Evolutionary conservation across 352 stramenopile genomes (phyloP), one percentile per base, ranked within the genome.

Genomic region (Pythium brassicae): DNA sequence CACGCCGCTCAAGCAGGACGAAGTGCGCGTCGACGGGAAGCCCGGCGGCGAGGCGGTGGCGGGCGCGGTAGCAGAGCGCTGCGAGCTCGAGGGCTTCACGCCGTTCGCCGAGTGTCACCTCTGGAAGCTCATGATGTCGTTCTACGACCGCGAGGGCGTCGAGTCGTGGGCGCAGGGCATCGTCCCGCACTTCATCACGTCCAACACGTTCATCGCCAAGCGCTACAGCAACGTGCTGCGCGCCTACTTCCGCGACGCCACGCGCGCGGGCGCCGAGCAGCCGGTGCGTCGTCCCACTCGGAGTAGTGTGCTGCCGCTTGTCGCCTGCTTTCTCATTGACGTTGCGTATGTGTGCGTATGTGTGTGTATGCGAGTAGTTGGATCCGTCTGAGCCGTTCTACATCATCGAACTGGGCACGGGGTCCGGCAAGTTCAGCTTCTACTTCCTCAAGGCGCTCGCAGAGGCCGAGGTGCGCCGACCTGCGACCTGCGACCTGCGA

Each of bases 171-270:
- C 83, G 12, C 76, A 97, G 54, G 92, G 91, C 47, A 97, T 98
- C 48, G 94, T 98, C 42, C 94, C 94, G 26, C 92, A 98, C 74
- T 98, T 98, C 59, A 97, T 98, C 66, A 97, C 92, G 27, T 98
- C 87, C 63, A 98, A 98, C 62, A 86, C 83, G 11, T 98, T 98
- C 71, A 98, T 98, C 56, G 92, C 87, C 39, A 90, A 92, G 55
- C 76, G 80, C 26, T 98, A 97, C 66, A 86, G 79, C 51, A 80
- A 82, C 44, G 67, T 92, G 25, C 57, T 94, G 22, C 61, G 65
- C 10, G 76, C 79, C 9, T 94, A 85, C 62, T 74, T 92, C 46
- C 71, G 78, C 53, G 83, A 93, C 57, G 77, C 69, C 11, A 63
- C 69, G 14, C 62, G 69, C 17, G 58, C 68, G 0, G 55, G 51